These are phyloP conservation scores for Aleurites moluccanus DNA, from an alignment of 441 rosid species.

Conservation along the genomic window DNA sequence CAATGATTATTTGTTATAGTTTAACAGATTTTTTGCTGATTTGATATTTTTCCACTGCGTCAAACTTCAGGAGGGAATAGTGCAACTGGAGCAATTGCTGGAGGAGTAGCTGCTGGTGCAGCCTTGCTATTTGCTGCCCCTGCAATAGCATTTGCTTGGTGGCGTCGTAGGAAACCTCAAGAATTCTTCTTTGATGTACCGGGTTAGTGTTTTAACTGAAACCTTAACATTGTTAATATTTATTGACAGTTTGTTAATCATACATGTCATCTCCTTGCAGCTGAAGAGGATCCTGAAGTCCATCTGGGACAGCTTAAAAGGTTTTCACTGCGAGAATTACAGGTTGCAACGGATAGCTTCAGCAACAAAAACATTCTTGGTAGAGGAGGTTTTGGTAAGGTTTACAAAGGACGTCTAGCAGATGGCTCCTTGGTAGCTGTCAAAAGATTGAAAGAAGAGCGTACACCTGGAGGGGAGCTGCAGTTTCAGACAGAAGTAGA, in stretches of 20 bases:
- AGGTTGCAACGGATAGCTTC: slow-evolving; percentile 86
- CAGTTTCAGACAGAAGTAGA: slow-evolving; percentile 96
- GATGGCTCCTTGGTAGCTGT: slow-evolving; percentile 94
- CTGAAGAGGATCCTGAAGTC: slow-evolving; percentile 94
- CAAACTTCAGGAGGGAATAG: slow-evolving; percentile 55
- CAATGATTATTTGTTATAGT: neutral
- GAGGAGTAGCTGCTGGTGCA: slow-evolving; percentile 95
- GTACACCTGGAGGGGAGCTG: slow-evolving; percentile 90
- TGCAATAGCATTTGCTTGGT: slow-evolving; percentile 87
- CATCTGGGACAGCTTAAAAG: slow-evolving; percentile 91
- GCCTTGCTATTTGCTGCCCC: slow-evolving; percentile 88
- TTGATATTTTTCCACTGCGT: slow-evolving; percentile 7
- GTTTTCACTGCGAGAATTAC: slow-evolving; percentile 83
- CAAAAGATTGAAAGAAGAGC: slow-evolving; percentile 85
- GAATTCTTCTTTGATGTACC: slow-evolving; percentile 89
- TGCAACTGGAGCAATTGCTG: slow-evolving; percentile 84
- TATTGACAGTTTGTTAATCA: neutral
- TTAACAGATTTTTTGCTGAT: neutral
- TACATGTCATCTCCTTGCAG: slow-evolving; percentile 38
- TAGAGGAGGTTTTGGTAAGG: slow-evolving; percentile 96
- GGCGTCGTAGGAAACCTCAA: slow-evolving; percentile 78
- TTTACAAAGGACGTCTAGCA: slow-evolving; percentile 84
- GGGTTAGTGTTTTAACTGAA: slow-evolving; percentile 45
- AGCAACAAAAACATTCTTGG: slow-evolving; percentile 88
- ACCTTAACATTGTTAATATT: neutral